Conservation (phyloP, 345 rosid genomes). For the Populus nigra region DNA sequence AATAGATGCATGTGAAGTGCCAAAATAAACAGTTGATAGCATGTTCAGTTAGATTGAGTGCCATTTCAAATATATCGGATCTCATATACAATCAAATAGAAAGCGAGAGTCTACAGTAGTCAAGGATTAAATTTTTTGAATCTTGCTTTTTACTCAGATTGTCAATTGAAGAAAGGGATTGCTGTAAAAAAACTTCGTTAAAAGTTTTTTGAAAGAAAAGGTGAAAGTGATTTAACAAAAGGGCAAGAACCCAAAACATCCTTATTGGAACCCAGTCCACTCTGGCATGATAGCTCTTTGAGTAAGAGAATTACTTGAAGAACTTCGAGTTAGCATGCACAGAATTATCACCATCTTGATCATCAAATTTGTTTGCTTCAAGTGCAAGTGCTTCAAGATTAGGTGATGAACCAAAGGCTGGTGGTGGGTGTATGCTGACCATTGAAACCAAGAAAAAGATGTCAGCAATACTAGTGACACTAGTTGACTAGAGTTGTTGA, state of each 20-base stretch:
- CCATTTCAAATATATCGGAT: not conserved
- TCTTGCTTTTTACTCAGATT: not conserved
- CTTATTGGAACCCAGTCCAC: not conserved
- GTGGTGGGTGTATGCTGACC: constrained; percentile 91
- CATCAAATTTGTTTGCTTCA: constrained; percentile 44
- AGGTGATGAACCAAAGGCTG: constrained; percentile 95
- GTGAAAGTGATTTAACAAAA: not conserved
- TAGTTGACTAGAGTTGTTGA: not conserved
- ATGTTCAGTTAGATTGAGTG: not conserved
- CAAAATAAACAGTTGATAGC: not conserved
- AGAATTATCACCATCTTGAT: constrained; percentile 64
- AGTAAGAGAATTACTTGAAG: constrained; percentile 50
- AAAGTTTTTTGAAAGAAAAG: not conserved
- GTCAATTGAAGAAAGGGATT: not conserved
- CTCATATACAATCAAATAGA: not conserved
- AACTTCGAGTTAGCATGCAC: constrained; percentile 69
- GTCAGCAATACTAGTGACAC: constrained; percentile 20
- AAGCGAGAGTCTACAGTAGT: not conserved
- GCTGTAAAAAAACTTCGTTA: not conserved
- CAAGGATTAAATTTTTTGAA: not conserved
- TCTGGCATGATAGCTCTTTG: not conserved
- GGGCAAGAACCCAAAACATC: not conserved
- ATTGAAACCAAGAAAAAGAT: constrained; percentile 27
- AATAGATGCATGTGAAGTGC: not conserved
- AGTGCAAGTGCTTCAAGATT: constrained; percentile 91